Conservation (phyloP, 345 rosid species). For the Nasturtium officinale region DNA sequence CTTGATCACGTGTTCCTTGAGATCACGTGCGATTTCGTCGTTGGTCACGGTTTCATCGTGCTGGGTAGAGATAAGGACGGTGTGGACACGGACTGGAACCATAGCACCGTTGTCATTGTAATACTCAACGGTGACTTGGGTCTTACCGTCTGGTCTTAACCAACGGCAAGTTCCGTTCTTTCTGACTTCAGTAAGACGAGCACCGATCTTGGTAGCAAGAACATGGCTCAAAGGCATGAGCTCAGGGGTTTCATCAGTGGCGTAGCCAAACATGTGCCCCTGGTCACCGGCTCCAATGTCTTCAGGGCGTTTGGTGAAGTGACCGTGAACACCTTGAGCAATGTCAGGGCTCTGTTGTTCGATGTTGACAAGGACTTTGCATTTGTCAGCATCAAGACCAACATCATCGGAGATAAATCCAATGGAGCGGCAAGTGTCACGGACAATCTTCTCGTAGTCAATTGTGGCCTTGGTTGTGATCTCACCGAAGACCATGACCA, state of each 20-base stretch:
- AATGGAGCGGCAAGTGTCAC: conserved; percentile 49
- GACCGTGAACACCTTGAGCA: conserved; percentile 51
- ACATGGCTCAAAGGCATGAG: conserved; percentile 48
- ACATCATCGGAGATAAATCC: conserved; percentile 47
- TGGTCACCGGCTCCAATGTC: conserved; percentile 51
- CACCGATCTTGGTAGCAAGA: conserved; percentile 48
- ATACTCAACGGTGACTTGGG: conserved; percentile 50
- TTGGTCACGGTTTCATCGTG: conserved; percentile 49
- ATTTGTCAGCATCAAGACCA: conserved; percentile 49
- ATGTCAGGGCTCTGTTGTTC: conserved; percentile 78
- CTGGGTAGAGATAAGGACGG: conserved; percentile 47
- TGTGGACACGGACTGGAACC: conserved; percentile 50
- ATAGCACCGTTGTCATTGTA: conserved; percentile 45
- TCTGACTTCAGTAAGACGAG: conserved; percentile 44
- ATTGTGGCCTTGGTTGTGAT: conserved; percentile 46
- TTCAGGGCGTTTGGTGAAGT: conserved; percentile 46
- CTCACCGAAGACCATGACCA: conserved; percentile 49
- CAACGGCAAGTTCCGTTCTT: conserved; percentile 49
- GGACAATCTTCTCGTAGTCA: conserved; percentile 47
- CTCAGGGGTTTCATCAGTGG: conserved; percentile 48
- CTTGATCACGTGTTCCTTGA: conserved; percentile 45
- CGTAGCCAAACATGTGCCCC: conserved; percentile 46
- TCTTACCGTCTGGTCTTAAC: conserved; percentile 47
- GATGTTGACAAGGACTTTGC: conserved; percentile 47
- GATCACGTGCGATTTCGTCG: conserved; percentile 51